These are phyloP conservation scores for Brasilioporus rufonigricans DNA, from an alignment of 768 basidiomycete genomes.

Conservation along the genomic window DNA sequence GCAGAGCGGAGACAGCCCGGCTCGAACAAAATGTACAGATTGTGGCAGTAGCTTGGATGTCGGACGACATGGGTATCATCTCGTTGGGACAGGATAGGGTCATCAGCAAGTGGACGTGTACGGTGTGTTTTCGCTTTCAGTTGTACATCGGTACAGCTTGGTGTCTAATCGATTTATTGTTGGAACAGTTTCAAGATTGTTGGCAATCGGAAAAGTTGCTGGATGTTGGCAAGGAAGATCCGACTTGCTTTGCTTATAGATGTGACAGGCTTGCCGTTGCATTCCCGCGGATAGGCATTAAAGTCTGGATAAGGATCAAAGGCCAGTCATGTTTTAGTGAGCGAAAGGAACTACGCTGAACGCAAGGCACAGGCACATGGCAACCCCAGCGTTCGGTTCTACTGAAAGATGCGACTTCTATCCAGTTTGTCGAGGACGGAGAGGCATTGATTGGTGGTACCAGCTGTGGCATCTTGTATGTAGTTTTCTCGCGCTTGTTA, in stretches of 20 bases:
- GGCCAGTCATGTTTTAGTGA: conserved; percentile 35
- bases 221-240: conserved; percentile 46
- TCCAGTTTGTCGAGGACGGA: conserved; percentile 64
- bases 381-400: conserved; percentile 60
- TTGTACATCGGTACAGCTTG: no score
- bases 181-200: conserved; percentile 41
- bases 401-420: conserved; percentile 60
- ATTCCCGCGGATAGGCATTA: conserved; percentile 56
- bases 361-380: conserved; percentile 50
- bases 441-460: conserved; percentile 66
- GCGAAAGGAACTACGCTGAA: not conserved
- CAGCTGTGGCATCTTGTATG: conserved; percentile 65
- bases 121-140: conserved; percentile 37
- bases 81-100: conserved; percentile 57
- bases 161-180: not conserved
- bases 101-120: conserved; percentile 57
- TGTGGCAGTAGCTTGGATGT: conserved; percentile 57
- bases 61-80: conserved; percentile 53
- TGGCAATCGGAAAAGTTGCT: conserved; percentile 60
- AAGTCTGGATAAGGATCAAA: conserved; percentile 59
- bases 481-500: not conserved
- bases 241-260: conserved; percentile 51
- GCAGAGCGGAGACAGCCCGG: conserved; percentile 50
- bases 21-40: conserved; percentile 51
- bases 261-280: conserved; percentile 62